Conservation (phyloP, 371 early-diverging fungal species). For the Mucor irregularis region DNA sequence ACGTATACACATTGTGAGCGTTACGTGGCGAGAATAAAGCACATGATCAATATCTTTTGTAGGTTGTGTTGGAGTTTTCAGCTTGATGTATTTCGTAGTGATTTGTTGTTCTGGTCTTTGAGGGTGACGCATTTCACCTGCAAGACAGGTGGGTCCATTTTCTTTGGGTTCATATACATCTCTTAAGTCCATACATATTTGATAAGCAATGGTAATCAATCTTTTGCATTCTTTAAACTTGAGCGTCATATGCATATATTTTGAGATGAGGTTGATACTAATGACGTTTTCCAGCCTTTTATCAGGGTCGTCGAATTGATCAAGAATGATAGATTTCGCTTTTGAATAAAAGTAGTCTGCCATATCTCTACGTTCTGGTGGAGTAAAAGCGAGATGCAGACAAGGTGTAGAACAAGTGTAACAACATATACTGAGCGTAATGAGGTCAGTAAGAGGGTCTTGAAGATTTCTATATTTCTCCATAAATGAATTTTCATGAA, state of each 20-base stretch:
- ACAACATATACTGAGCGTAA: constrained; percentile 12
- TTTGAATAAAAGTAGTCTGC: constrained; percentile 14
- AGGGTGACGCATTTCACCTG: too few species aligned
- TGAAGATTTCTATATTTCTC: neutral
- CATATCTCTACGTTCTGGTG: constrained; percentile 8
- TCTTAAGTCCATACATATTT: constrained; percentile 15
- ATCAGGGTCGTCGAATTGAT: constrained; percentile 20
- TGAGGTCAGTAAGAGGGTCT: neutral
- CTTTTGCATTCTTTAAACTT: constrained; percentile 3
- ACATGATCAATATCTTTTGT: neutral
- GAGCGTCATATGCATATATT: constrained; percentile 12
- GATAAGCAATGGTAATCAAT: constrained; percentile 5
- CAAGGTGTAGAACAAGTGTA: constrained; percentile 15
- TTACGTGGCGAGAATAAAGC: constrained; percentile 3
- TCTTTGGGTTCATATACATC: neutral
- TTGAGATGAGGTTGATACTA: constrained; percentile 4
- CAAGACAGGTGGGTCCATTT: too few species aligned
- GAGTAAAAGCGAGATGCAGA: neutral
- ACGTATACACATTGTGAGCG: neutral
- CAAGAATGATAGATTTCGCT: constrained; percentile 11
- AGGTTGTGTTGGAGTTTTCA: too few species aligned
- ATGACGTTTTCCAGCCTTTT: constrained; percentile 21
- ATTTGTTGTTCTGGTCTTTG: too few species aligned
- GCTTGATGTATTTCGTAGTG: too few species aligned
- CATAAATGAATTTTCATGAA: constrained; percentile 17